Evolutionary conservation across 2,329 filamentous ascomycete species (phyloP).

Genomic region (Colletotrichum nymphaeae): DNA sequence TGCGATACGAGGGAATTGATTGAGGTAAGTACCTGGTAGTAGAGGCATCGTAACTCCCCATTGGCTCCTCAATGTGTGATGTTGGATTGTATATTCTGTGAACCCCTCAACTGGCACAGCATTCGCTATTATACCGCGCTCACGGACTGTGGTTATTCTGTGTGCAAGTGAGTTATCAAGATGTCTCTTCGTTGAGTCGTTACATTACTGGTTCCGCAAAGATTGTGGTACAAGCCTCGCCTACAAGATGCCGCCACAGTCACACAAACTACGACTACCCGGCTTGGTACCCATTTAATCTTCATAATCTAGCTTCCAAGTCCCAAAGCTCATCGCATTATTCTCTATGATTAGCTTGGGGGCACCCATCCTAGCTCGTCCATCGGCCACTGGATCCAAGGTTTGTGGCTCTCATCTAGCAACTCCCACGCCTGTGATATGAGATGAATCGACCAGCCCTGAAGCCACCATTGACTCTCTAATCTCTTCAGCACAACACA

Average conservation of each 20-base stretch:
- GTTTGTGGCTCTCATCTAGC: conserved; percentile 48
- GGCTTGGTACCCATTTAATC: too few species aligned
- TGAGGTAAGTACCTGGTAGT: not conserved
- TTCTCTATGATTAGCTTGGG: not conserved
- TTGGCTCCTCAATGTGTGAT: not conserved
- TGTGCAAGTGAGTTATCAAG: too few species aligned
- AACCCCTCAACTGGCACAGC: too few species aligned
- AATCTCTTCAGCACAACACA: conserved; percentile 46
- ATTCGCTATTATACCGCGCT: too few species aligned
- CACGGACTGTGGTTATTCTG: too few species aligned
- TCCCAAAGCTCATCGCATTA: not conserved
- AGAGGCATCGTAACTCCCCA: not conserved
- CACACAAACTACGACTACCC: too few species aligned
- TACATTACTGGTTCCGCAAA: too few species aligned
- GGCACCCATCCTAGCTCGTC: conserved; percentile 38
- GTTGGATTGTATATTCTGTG: too few species aligned
- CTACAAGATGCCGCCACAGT: too few species aligned
- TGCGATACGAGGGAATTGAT: not conserved
- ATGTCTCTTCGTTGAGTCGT: too few species aligned
- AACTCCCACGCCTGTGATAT: conserved; percentile 45
- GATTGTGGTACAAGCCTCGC: too few species aligned
- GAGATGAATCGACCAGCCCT: conserved; percentile 48
- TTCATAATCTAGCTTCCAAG: not conserved
- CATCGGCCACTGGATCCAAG: conserved; percentile 46
- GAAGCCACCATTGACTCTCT: conserved; percentile 49